Base-by-base conservation (phyloP, 352 stramenopile genomes). In the Globisporangium spinosum region DNA sequence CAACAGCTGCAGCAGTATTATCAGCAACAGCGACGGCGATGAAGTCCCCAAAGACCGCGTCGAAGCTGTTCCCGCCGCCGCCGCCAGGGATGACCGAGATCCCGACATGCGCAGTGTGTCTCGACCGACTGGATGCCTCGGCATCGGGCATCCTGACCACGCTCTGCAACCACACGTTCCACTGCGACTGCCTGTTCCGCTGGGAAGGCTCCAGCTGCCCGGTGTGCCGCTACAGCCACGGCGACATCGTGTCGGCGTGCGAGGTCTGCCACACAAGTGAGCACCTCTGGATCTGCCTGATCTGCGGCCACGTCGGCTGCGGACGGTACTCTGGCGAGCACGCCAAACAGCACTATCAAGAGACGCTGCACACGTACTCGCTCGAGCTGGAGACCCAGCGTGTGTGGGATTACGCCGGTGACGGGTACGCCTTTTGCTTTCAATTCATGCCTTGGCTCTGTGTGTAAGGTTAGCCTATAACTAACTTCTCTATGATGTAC, bases 151-250 rank as follows among this genome's bases (percentile, higher is more conserved):
- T 99, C 69, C 79, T 99, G 25, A 99, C 96, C 34, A 99, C 97
- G 27, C 84, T 98, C 56, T 99, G 97, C 78, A 99, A 99, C 75
- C 97, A 99, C 79, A 98, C 91, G 22, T 99, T 99, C 74, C 97
- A 99, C 80, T 97, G 96, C 62, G 90, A 98, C 68, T 99, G 97
- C 74, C 76, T 99, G 2, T 90, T 95, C 67, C 90, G 91, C 60
- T 98, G 95, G 89, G 86, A 98, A 82, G 96, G 97, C 62, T 97
- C 91, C 56, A 97, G 93, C 49, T 99, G 97, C 68, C 96, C 97
- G 0, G 97, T 99, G 45, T 99, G 97, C 76, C 84, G 96, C 59
- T 98, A 98, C 75, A 98, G 98, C 69, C 97, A 98, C 75, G 91
- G 91, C 49, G 93, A 98, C 69, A 95, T 97, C 55, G 81, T 94